phyloP scores from a whole-genome alignment of 2,329 filamentous ascomycete species.

The Tolypocladium cylindrosporum region DNA sequence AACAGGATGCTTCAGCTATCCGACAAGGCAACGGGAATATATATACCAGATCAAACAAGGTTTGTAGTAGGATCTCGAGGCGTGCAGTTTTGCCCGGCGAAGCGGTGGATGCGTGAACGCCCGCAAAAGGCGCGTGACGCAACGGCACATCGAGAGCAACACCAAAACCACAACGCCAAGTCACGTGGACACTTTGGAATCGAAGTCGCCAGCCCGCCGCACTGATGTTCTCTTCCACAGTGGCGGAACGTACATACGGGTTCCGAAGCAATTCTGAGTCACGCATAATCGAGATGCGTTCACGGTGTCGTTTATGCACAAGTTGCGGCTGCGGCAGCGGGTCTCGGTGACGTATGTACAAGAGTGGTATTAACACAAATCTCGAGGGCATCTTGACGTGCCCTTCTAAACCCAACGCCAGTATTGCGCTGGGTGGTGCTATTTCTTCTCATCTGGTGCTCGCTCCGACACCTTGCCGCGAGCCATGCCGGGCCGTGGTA shows the following conservation, averaged over 20 bases:
- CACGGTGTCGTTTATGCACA: not conserved
- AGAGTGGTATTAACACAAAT: not conserved
- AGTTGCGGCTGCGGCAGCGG: not conserved
- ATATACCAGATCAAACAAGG: not conserved
- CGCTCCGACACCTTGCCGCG: not conserved
- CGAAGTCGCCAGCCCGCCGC: not conserved
- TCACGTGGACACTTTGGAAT: slow-evolving; percentile 6
- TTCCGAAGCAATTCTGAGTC: not conserved
- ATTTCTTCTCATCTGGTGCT: not conserved
- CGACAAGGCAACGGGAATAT: not conserved
- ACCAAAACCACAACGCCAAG: slow-evolving; percentile 4
- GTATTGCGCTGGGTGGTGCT: not conserved
- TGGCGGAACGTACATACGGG: not conserved
- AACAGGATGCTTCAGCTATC: not conserved
- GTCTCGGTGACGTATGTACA: not conserved
- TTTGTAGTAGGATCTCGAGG: not conserved
- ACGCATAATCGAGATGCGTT: not conserved
- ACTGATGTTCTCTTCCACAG: not conserved
- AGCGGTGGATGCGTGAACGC: not conserved
- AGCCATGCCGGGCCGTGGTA: not conserved
- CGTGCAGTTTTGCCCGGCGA: not conserved
- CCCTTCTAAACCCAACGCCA: slow-evolving; percentile 4
- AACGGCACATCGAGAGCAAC: slow-evolving; percentile 11
- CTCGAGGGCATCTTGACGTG: not conserved
- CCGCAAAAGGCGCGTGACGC: not conserved